A percentile compares a stretch with the other conserved stretches of the same genome.
Conservation (phyloP, 164 flowering plant genomes). For the Macadamia integrifolia region DNA sequence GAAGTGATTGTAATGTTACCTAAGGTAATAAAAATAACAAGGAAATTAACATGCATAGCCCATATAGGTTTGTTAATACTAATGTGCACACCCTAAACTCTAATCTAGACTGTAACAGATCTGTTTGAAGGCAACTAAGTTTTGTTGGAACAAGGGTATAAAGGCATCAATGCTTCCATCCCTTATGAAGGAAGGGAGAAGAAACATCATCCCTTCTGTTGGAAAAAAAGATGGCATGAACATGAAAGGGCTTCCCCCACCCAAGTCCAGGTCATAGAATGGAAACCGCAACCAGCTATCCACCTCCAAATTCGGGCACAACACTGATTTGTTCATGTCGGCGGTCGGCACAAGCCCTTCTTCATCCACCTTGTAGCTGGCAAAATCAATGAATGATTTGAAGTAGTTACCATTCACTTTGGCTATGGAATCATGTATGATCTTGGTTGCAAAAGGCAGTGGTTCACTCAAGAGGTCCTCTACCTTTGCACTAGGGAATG, state of each 20-base stretch:
- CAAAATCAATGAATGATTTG: slow-evolving; percentile 29
- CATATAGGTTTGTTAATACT: no score
- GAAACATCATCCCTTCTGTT: slow-evolving; percentile 27
- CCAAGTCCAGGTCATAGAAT: slow-evolving; percentile 33
- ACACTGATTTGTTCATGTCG: slow-evolving; percentile 10
- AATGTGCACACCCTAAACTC: no score
- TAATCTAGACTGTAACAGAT: slow-evolving; percentile 21
- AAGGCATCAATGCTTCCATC: slow-evolving; percentile 33
- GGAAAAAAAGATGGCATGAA: slow-evolving; percentile 29
- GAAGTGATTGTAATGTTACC: no score
- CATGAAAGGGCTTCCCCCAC: slow-evolving; percentile 23
- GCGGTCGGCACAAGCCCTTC: slow-evolving; percentile 26
- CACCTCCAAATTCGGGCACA: slow-evolving; percentile 29
- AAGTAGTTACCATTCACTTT: slow-evolving; percentile 26
- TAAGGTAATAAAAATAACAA: no score
- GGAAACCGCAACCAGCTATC: slow-evolving; percentile 35
- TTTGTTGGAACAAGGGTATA: slow-evolving; percentile 16
- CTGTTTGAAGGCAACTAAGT: slow-evolving; percentile 21
- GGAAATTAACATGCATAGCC: no score
- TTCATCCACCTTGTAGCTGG: slow-evolving; percentile 14
- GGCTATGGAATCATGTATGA: slow-evolving; percentile 22
- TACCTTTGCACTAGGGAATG: slow-evolving; percentile 25
- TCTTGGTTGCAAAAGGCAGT: slow-evolving; percentile 18
- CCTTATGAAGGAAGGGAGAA: slow-evolving; percentile 27
- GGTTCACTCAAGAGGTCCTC: slow-evolving; percentile 21